phyloP scores from a whole-genome alignment of 2,329 filamentous ascomycete species.

The Xylariaceae sp. region DNA sequence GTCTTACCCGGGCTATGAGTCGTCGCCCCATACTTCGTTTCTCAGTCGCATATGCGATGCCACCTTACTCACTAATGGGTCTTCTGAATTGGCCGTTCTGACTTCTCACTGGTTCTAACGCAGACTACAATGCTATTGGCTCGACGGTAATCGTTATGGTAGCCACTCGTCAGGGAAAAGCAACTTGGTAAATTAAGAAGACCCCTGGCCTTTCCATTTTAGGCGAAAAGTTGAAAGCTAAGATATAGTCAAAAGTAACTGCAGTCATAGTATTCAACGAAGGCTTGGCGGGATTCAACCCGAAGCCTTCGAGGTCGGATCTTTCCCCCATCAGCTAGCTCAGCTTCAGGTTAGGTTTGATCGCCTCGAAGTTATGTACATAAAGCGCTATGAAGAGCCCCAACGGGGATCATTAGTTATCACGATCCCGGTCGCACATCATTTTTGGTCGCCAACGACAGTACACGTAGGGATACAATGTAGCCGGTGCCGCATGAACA shows the following conservation, averaged over 20 bases:
- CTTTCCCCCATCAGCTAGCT: slow-evolving; percentile 3
- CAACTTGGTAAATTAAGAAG: background rate
- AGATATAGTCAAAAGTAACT: background rate
- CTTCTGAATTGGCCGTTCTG: background rate
- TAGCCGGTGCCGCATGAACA: slow-evolving; percentile 27
- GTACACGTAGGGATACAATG: slow-evolving; percentile 14
- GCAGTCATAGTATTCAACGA: slow-evolving; percentile 1
- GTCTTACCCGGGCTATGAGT: background rate
- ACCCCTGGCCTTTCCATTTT: background rate
- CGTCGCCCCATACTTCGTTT: background rate
- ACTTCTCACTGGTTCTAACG: slow-evolving; percentile 1
- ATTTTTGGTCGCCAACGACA: slow-evolving; percentile 31
- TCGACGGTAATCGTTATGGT: background rate
- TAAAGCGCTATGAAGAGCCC: background rate
- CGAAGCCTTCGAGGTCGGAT: slow-evolving; percentile 12
- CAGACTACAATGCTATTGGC: background rate
- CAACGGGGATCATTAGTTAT: slow-evolving; percentile 9
- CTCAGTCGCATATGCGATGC: slow-evolving; percentile 9
- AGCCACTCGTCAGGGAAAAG: background rate
- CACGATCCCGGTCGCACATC: slow-evolving; percentile 29
- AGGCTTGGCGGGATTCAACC: slow-evolving; percentile 1
- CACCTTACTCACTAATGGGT: background rate
- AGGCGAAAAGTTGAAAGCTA: background rate
- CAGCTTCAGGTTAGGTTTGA: slow-evolving; percentile 26
- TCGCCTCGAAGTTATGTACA: slow-evolving; percentile 18